Evolutionary conservation across 2,329 filamentous ascomycete species (phyloP), one percentile per base, ranked within the genome.

Genomic region (Emergomyces orientalis): DNA sequence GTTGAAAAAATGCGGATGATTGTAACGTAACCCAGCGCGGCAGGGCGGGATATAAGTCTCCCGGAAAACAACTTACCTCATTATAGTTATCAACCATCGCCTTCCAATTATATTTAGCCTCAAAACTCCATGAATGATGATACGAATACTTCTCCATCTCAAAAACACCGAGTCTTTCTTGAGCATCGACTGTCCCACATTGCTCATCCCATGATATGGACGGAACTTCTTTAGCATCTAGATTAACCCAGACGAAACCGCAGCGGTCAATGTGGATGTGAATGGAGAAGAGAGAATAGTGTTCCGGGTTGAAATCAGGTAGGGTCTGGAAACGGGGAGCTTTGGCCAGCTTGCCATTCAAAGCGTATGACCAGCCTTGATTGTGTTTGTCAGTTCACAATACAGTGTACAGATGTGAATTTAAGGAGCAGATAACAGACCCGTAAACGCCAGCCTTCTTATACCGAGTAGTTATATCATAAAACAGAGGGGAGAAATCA

Each of bases 31-130:
- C n/a, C n/a, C n/a, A n/a, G n/a, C n/a, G n/a, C n/a, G n/a, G n/a
- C n/a, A n/a, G n/a, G n/a, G n/a, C n/a, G n/a, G n/a, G n/a, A n/a
- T n/a, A n/a, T n/a, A n/a, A n/a, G n/a, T n/a, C n/a, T n/a, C n/a
- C n/a, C n/a, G n/a, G n/a, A n/a, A n/a, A n/a, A n/a, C n/a, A 27
- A 22, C 34, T 34, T 54, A 63, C 59, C 59, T 74, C 84, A 70
- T 87, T 87, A 76, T 85, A 87, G 74, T 87, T 87, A 70, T 87
- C 85, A 19, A 81, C 79, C 41, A 85, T 71, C 25, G 82, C 81
- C 74, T 86, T 86, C 84, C 84, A 86, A 73, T 86, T 85, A 70
- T 81, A 84, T 39, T 81, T 77, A 0, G 80, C 81, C 58, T 83
- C 78, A 79, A 84, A 81, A 65, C 82, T 77, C 80, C 82, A 86